phyloP scores from a whole-genome alignment of 1,284 basidiomycete species.

The Agaricales sp. region DNA sequence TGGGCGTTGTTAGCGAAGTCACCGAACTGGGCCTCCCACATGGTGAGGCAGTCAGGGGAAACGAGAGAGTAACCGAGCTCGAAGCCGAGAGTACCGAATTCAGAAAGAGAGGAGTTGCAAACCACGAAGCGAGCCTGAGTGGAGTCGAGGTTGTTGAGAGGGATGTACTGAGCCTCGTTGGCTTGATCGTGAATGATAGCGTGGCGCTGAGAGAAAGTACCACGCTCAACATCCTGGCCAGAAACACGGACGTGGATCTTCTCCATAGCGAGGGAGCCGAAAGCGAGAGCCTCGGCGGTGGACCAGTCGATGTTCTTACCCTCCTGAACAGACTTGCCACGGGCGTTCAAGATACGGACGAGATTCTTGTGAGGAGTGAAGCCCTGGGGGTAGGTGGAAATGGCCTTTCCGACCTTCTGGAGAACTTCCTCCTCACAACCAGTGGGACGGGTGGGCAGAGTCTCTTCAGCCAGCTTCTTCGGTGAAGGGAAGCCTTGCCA shows the following conservation, averaged over 20 bases:
- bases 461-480: constrained; percentile 88
- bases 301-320: constrained; percentile 96
- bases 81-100: constrained; percentile 93
- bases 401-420: constrained; percentile 77
- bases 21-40: constrained; percentile 99
- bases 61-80: constrained; percentile 99
- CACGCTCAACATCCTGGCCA: constrained; percentile 98
- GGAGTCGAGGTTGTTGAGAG: constrained; percentile 81
- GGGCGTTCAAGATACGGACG: constrained; percentile 80
- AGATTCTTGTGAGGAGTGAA: constrained; percentile 93
- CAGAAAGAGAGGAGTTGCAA: constrained; percentile 96
- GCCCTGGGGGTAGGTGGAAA: constrained; percentile 77
- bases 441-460: constrained; percentile 83
- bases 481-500: constrained; percentile 99
- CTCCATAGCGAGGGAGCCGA: constrained; percentile 89
- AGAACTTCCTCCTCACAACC: constrained; percentile 76
- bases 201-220: constrained; percentile 99
- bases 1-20: constrained; percentile 98
- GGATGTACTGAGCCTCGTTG: constrained; percentile 85
- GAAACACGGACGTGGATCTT: constrained; percentile 93
- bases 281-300: constrained; percentile 97
- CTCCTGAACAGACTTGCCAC: constrained; percentile 87
- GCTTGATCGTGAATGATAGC: constrained; percentile 95
- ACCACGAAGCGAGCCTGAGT: constrained; percentile 90
- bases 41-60: constrained; percentile 86